Conservation (phyloP, 257 asterid genomes). For the Parsonsia alboflavescens region DNA sequence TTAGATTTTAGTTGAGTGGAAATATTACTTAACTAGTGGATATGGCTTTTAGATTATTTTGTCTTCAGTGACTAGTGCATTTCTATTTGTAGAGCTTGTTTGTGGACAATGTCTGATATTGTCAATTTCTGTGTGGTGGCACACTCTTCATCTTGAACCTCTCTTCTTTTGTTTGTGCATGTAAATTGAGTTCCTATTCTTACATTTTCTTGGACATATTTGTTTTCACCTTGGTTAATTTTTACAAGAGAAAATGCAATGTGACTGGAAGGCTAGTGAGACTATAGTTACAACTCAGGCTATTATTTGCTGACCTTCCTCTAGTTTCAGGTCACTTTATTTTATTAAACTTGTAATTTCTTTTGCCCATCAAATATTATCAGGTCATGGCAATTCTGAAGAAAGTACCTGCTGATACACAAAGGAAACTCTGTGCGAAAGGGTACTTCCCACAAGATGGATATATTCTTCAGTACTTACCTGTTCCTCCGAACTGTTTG, state of each 20-base stretch:
- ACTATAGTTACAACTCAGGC: not conserved
- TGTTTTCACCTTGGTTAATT: no score
- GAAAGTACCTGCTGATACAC: constrained; percentile 63
- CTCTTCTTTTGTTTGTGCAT: not conserved
- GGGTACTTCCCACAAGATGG: constrained; percentile 88
- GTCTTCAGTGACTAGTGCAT: not conserved
- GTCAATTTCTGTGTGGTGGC: no score
- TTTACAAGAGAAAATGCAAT: not conserved
- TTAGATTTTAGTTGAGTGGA: not conserved
- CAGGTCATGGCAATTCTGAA: constrained; percentile 63
- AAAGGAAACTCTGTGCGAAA: constrained; percentile 56
- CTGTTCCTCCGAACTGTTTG: constrained; percentile 97
- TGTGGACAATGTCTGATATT: not conserved
- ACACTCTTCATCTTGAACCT: not conserved
- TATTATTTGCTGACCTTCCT: not conserved
- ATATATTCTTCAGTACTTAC: constrained; percentile 64
- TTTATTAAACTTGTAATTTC: not conserved
- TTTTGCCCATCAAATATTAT: constrained; percentile 1
- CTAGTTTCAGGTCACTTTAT: not conserved
- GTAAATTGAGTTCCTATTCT: not conserved
- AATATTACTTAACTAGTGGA: not conserved
- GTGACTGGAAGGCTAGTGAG: not conserved
- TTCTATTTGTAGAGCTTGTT: not conserved
- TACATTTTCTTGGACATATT: not conserved
- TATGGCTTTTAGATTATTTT: not conserved